These are phyloP conservation scores for Botryosphaeria dothidea DNA, from an alignment of 2,329 filamentous ascomycete genomes.

Conservation along the genomic window DNA sequence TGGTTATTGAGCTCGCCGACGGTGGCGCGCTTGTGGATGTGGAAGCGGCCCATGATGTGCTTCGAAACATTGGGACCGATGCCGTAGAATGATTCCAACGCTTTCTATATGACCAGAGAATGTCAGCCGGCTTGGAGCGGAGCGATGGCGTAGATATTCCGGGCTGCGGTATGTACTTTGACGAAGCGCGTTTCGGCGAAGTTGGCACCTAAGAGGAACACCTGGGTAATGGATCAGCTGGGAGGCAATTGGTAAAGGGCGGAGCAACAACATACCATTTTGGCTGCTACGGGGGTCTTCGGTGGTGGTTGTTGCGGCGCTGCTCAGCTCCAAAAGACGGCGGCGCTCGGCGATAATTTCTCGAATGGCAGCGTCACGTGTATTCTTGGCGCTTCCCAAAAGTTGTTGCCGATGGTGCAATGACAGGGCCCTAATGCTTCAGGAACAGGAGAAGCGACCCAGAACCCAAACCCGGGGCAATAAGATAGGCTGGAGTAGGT, in stretches of 20 bases:
- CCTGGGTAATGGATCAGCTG: conserved; percentile 49
- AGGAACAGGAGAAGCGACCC: background rate
- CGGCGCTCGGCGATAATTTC: conserved; percentile 4
- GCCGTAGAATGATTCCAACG: conserved; percentile 83
- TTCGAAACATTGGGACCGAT: conserved; percentile 70
- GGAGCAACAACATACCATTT: background rate
- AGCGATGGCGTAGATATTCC: conserved; percentile 1
- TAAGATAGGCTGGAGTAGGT: background rate
- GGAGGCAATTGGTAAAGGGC: background rate
- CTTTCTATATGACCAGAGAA: conserved; percentile 52
- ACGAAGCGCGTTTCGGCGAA: conserved; percentile 83
- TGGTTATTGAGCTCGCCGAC: conserved; percentile 73
- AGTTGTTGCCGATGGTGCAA: background rate
- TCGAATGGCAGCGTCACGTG: conserved; percentile 14
- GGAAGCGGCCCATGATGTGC: conserved; percentile 82
- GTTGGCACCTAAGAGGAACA: conserved; percentile 83
- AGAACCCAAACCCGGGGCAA: background rate
- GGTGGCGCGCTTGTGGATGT: conserved; percentile 80
- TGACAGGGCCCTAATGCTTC: background rate
- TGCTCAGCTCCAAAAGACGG: background rate
- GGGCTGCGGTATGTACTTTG: conserved; percentile 59
- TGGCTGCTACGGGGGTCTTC: background rate
- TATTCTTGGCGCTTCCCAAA: background rate
- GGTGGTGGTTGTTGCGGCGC: background rate
- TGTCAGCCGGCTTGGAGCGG: background rate